Base-by-base conservation (phyloP, 768 basidiomycete species). In the Tricholoma furcatifolium region DNA sequence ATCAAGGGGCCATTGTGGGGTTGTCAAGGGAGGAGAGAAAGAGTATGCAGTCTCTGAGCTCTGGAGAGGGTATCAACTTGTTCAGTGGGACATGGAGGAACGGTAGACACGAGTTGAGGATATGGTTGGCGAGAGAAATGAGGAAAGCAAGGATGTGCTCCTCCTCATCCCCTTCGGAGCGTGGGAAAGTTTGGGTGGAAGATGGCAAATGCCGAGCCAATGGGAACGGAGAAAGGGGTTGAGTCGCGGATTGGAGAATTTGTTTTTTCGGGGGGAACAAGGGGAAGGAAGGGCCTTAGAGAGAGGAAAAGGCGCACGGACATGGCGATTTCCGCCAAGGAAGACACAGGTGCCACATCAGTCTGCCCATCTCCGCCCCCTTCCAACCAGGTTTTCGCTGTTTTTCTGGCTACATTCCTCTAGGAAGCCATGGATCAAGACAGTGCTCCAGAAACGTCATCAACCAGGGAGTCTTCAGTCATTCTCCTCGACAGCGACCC, bases 131-230 rank as follows among this genome's bases (percentile, higher is more conserved):
- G 27, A 27, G 3, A 27, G 27, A 27, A 27, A 27, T 27, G 7
- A 4, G 27, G 27, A 47, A 41, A 12, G 11, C 24, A 21, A 17
- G 15, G 23, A 42, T 51, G 50, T 51, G 9, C 43, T 46, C 51
- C 51, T 52, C 43, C 43, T 40, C 43, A 15, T 2, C 41, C 44
- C 17, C 51, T 52, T 50, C 43, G 35, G 21, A 20, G 49, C 51
- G 58, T 55, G 58, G 54, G 56, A 58, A 51, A 4, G 21, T 17
- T 27, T 6, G 10, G 43, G n/a, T 62, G 67, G 70, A 71, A 69
- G 70, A 70, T 70, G 71, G 71, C 55, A 67, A 68, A 58, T 43
- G 69, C 71, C 70, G 71, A 60, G 56, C 71, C 71, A 73, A 73
- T 73, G 41, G 60, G 61, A 62, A 50, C 0, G 53, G 45, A n/a